Conservation (phyloP, 192 early-diverging fungal genomes). For the Chytriomyces sp. region DNA sequence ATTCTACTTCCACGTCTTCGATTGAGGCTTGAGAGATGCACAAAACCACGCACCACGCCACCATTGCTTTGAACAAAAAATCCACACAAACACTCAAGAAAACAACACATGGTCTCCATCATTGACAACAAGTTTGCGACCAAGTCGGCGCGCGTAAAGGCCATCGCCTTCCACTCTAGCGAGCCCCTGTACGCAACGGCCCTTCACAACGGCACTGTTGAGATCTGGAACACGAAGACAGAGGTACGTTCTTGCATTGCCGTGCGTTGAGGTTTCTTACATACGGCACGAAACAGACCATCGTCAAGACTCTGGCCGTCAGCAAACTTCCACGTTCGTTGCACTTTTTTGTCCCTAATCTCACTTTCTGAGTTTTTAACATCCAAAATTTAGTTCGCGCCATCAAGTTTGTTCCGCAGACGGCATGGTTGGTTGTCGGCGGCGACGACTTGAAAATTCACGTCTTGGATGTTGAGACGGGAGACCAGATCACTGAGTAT, state of each 20-base stretch:
- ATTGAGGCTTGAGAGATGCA: too few species aligned
- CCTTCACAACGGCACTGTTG: constrained; percentile 93
- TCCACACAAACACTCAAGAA: too few species aligned
- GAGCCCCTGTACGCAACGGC: constrained; percentile 51
- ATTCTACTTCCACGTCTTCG: too few species aligned
- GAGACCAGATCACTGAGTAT: constrained; percentile 24
- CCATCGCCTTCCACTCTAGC: background rate
- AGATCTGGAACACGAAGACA: constrained; percentile 99
- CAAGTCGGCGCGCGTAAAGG: background rate
- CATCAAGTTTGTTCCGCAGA: constrained; percentile 89
- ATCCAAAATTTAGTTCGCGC: constrained; percentile 70
- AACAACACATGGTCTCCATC: background rate
- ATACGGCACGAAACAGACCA: background rate
- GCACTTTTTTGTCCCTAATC: constrained; percentile 56
- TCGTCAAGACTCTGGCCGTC: background rate
- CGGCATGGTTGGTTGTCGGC: constrained; percentile 92
- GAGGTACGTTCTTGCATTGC: constrained; percentile 66
- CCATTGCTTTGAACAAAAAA: too few species aligned
- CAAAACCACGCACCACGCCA: too few species aligned
- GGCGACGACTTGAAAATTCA: constrained; percentile 99
- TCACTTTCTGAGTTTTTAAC: background rate
- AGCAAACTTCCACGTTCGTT: background rate
- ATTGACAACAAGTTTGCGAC: background rate
- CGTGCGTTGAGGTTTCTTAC: too few species aligned
- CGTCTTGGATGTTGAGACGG: constrained; percentile 92